A percentile compares a stretch with the other conserved stretches of the same genome.
Evolutionary conservation across 768 basidiomycete species (phyloP).

Genomic region (Ramaria sp.): DNA sequence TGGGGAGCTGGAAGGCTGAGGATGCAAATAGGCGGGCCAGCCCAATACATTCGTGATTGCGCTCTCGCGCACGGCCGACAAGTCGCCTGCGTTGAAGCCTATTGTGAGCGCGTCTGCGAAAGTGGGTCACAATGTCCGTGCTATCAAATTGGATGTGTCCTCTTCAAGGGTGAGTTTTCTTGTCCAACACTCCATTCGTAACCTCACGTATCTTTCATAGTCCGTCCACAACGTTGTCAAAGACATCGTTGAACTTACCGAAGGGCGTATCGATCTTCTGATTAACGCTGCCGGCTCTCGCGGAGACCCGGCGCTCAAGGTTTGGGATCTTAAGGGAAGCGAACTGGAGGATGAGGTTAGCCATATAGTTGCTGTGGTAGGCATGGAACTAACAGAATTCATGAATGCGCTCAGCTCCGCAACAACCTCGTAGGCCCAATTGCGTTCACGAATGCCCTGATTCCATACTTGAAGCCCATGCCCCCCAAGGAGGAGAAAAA

Average conservation of each 20-base stretch:
- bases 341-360: constrained; percentile 5
- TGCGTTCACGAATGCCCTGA: constrained; percentile 7
- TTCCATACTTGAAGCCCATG: constrained; percentile 4
- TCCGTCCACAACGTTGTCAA: constrained; percentile 3
- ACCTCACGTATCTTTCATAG: background rate
- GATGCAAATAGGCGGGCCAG: background rate
- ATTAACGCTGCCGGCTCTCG: constrained; percentile 3
- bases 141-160: background rate
- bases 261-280: constrained; percentile 4
- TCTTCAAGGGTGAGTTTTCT: background rate
- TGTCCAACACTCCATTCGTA: too few species aligned
- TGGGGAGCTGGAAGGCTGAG: background rate
- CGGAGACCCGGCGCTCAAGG: background rate
- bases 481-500: background rate
- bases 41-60: constrained; percentile 6
- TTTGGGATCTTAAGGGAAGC: constrained; percentile 1
- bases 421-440: constrained; percentile 6
- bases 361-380: background rate
- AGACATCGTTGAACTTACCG: constrained; percentile 3
- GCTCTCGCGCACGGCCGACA: constrained; percentile 6
- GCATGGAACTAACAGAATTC: background rate
- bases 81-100: background rate
- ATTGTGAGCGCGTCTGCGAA: background rate
- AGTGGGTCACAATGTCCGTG: constrained; percentile 5
- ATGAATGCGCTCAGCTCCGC: background rate